A percentile compares a stretch with the other conserved stretches of the same genome.
Conservation (phyloP, 2,329 filamentous ascomycete genomes). For the Talaromyces rugulosus region DNA sequence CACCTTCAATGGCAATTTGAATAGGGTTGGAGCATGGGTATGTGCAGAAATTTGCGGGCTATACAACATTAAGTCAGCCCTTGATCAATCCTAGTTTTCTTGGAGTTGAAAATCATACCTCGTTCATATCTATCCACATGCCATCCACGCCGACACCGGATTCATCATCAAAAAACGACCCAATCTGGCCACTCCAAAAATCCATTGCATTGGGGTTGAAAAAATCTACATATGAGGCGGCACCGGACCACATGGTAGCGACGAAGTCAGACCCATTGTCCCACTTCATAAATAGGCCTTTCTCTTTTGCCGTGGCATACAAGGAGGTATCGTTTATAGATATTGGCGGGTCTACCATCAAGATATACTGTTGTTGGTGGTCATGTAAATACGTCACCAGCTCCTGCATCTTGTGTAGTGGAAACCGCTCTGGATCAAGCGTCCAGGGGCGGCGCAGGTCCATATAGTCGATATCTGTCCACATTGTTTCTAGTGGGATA, state of each 20-base stretch:
- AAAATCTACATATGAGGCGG: conserved; percentile 72
- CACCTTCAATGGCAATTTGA: conserved; percentile 44
- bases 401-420: conserved; percentile 52
- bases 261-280: conserved; percentile 53
- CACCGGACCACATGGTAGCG: conserved; percentile 72
- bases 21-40: conserved; percentile 53
- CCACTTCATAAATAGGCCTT: conserved; percentile 50
- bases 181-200: conserved; percentile 70
- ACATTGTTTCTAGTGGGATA: conserved; percentile 44
- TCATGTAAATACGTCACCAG: conserved; percentile 63
- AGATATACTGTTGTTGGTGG: conserved; percentile 64
- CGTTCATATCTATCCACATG: conserved; percentile 72
- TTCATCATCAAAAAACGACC: conserved; percentile 58
- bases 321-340: conserved; percentile 26
- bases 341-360: conserved; percentile 68
- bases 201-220: conserved; percentile 59
- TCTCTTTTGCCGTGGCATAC: conserved; percentile 60
- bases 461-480: conserved; percentile 46
- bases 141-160: conserved; percentile 71
- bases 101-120: conserved; percentile 26
- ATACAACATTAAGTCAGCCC: neutral
- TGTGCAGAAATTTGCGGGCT: conserved; percentile 48
- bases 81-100: neutral
- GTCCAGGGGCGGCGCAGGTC: conserved; percentile 34
- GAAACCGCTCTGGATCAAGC: conserved; percentile 35